These are phyloP conservation scores for Lichtheimia ornata DNA, from an alignment of 371 early-diverging fungal genomes.

Conservation along the genomic window DNA sequence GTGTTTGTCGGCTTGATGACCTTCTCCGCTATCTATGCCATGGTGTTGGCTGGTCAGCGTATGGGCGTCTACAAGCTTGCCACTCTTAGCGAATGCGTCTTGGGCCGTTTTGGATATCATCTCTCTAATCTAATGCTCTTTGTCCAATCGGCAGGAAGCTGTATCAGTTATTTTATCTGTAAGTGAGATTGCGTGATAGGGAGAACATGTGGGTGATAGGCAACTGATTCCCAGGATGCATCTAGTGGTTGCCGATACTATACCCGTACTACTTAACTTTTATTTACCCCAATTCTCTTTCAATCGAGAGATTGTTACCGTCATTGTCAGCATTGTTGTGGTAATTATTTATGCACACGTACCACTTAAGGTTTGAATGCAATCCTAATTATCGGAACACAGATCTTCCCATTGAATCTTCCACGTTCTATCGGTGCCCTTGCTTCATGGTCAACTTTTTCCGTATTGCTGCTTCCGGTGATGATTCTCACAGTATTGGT, in stretches of 20 bases:
- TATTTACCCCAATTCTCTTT: conserved; percentile 38
- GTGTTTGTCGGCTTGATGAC: conserved; percentile 46
- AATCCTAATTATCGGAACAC: background rate
- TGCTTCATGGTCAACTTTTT: conserved; percentile 54
- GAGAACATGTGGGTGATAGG: background rate
- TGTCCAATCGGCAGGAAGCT: conserved; percentile 50
- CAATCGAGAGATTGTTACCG: conserved; percentile 42
- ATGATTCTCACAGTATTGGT: conserved; percentile 51
- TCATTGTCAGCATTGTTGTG: conserved; percentile 44
- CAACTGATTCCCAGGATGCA: background rate
- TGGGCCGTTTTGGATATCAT: conserved; percentile 53
- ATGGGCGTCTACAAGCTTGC: conserved; percentile 51
- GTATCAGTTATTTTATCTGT: conserved; percentile 57
- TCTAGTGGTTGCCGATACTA: conserved; percentile 59
- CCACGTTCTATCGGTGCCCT: conserved; percentile 58
- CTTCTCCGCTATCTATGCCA: conserved; percentile 42
- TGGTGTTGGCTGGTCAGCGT: conserved; percentile 52
- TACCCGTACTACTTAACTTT: conserved; percentile 50
- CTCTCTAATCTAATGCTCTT: conserved; percentile 51
- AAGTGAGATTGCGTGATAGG: conserved; percentile 19
- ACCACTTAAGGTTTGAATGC: background rate
- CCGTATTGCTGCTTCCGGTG: conserved; percentile 54
- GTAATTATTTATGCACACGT: conserved; percentile 26
- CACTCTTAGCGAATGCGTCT: conserved; percentile 49
- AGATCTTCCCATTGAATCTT: conserved; percentile 55